These are phyloP conservation scores for Brasenia schreberi DNA, from an alignment of 164 flowering plant species.

Conservation along the genomic window DNA sequence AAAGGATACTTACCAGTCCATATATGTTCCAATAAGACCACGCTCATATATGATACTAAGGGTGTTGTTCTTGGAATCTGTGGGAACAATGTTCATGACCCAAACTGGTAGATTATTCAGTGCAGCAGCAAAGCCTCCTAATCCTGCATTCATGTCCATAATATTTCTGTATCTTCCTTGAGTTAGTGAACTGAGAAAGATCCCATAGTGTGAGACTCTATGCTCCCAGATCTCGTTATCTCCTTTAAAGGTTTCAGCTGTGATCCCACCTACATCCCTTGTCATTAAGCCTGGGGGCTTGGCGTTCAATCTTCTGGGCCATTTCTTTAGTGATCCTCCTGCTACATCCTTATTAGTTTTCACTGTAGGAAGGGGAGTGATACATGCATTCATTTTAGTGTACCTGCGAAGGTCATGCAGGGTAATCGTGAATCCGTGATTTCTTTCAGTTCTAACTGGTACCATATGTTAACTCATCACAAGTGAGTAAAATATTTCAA, in stretches of 20 bases:
- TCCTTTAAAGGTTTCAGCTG: constrained; percentile 41
- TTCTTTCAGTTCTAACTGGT: too few species aligned
- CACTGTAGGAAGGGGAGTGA: constrained; percentile 77
- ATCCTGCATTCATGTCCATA: constrained; percentile 92
- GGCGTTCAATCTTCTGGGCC: constrained; percentile 80
- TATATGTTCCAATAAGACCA: constrained; percentile 85
- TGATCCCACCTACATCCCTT: constrained; percentile 52
- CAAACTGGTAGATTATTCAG: constrained; percentile 63
- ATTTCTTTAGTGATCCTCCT: constrained; percentile 77
- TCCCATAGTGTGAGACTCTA: constrained; percentile 50
- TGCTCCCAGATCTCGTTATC: constrained; percentile 75
- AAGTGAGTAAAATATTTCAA: too few species aligned
- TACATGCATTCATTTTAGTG: constrained; percentile 74
- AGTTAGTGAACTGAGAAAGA: constrained; percentile 24
- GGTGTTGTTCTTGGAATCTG: constrained; percentile 50
- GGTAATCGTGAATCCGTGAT: too few species aligned
- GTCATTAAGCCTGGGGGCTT: constrained; percentile 78
- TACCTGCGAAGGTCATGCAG: constrained; percentile 32
- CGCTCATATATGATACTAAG: constrained; percentile 77
- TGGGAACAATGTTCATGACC: constrained; percentile 97
- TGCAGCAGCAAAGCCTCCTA: constrained; percentile 95
- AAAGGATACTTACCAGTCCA: constrained; percentile 97
- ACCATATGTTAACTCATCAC: too few species aligned
- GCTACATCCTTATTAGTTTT: constrained; percentile 60
- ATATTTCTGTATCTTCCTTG: constrained; percentile 66